phyloP scores from a whole-genome alignment of 192 early-diverging fungal genomes.

The Spizellomyces punctatus region DNA sequence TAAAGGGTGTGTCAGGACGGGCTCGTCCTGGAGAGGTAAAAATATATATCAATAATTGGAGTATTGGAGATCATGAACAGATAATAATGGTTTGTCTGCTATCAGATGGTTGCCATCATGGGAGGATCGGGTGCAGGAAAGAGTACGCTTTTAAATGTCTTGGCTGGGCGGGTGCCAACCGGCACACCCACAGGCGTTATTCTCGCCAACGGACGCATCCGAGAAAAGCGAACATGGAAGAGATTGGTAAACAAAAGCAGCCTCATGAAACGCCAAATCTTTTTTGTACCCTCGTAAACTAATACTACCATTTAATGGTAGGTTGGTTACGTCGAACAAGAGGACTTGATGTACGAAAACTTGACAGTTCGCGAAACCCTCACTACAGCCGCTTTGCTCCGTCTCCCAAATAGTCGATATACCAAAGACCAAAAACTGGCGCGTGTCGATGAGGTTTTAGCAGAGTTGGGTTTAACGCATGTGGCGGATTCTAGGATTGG shows the following conservation, averaged over 20 bases:
- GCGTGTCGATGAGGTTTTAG: slow-evolving; percentile 39
- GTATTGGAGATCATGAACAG: background rate
- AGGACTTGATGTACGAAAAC: slow-evolving; percentile 53
- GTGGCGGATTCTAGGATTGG: slow-evolving; percentile 53
- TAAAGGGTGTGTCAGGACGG: slow-evolving; percentile 65
- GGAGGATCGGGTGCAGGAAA: slow-evolving; percentile 88
- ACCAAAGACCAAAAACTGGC: slow-evolving; percentile 30
- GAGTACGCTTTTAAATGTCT: slow-evolving; percentile 50
- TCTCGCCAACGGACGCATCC: slow-evolving; percentile 72
- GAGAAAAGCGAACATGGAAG: slow-evolving; percentile 23
- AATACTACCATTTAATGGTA: background rate
- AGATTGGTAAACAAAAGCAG: slow-evolving; percentile 52
- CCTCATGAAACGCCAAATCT: no score
- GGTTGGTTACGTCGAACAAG: slow-evolving; percentile 50
- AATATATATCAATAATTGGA: background rate
- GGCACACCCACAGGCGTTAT: slow-evolving; percentile 69
- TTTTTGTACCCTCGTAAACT: no score
- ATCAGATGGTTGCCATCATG: slow-evolving; percentile 72
- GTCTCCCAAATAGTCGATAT: slow-evolving; percentile 44
- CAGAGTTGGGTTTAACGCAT: slow-evolving; percentile 39
- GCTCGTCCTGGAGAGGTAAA: slow-evolving; percentile 64
- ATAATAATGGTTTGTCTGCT: background rate
- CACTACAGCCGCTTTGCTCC: slow-evolving; percentile 36
- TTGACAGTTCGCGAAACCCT: slow-evolving; percentile 70
- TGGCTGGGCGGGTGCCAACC: slow-evolving; percentile 64